Base-by-base conservation (phyloP, 2,329 filamentous ascomycete genomes). In the Zalaria obscura region DNA sequence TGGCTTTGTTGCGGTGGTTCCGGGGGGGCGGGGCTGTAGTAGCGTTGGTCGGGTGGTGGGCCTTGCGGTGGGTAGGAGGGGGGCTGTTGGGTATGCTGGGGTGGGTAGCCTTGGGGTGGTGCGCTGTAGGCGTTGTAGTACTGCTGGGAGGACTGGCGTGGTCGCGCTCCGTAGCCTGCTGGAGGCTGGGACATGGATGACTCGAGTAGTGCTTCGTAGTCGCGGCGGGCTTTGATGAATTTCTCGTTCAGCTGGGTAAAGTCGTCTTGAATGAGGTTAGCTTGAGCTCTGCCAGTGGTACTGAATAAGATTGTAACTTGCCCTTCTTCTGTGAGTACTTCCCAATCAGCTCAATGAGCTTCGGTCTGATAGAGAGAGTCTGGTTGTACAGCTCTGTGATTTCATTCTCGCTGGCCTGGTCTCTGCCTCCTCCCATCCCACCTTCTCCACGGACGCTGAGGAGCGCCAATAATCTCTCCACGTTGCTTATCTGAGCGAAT, bases 241-340 rank as follows among this genome's bases (percentile, higher is more conserved):
- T 96, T 96, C 62, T 98, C 91, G 56, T 98, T 98, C 47, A 98
- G 69, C 59, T 96, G 89, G 2, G 91, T 95, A 57, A 98, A 96
- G 61, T 98, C 91, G 63, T 98, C 91, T 93, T 40, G 27, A 51
- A 64, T 60, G 40, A 49, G 42, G 27, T 9, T 33, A 35, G 25
- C 43, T 55, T 43, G 53, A 35, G 27, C 34, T 38, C 27, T 4
- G 6, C 36, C 25, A 8, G 10, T 2, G 1, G 11, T 9, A 10
- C 39, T n/a, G 9, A 34, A 44, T 5, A 18, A 11, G 25, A 8
- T 18, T 18, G 25, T 33, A 9, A 32, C 58, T 51, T 66, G 89
- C 87, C 88, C 66, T 98, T 98, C 75, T 94, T 96, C 60, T 98
- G 91, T 6, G 91, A 96, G 59, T 98, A 98, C 61, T 96, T 96